These are phyloP conservation scores for Acanthamoeba sp. DNA, from an alignment of 208 protist species.

Conservation along the genomic window DNA sequence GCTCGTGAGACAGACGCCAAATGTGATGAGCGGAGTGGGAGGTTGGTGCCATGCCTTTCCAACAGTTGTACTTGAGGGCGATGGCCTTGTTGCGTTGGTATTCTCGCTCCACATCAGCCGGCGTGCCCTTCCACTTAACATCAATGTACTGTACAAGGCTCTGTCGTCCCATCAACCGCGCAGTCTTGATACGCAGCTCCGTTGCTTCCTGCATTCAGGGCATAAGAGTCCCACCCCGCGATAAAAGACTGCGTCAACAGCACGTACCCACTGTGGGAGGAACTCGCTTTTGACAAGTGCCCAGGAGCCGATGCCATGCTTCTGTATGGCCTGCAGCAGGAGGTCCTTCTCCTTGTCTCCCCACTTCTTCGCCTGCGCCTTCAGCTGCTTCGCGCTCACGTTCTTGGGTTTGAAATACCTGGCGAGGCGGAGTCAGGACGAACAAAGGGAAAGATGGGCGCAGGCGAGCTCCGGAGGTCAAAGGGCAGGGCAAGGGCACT, in stretches of 20 bases:
- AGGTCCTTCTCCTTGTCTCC: constrained; percentile 46
- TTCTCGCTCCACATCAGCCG: background rate
- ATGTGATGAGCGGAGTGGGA: background rate
- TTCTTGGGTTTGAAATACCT: constrained; percentile 68
- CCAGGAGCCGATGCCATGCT: constrained; percentile 59
- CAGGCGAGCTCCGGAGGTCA: background rate
- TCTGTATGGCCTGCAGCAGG: background rate
- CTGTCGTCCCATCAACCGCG: constrained; percentile 39
- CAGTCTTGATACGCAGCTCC: constrained; percentile 51
- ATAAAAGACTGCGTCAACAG: background rate
- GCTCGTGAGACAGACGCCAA: no score
- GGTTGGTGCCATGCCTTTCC: background rate
- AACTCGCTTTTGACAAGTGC: constrained; percentile 29
- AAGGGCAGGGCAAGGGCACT: background rate
- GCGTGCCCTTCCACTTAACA: constrained; percentile 31
- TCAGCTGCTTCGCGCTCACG: constrained; percentile 36
- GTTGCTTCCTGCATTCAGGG: background rate
- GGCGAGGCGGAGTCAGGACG: background rate
- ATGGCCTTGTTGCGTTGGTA: constrained; percentile 62
- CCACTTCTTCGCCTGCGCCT: constrained; percentile 47
- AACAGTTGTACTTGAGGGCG: constrained; percentile 55
- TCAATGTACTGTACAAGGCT: constrained; percentile 65
- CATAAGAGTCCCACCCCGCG: background rate
- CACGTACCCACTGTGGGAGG: constrained; percentile 17
- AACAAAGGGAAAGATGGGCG: background rate